These are phyloP conservation scores for Fusarium sp. DNA, from an alignment of 2,329 filamentous ascomycete species.

Conservation along the genomic window DNA sequence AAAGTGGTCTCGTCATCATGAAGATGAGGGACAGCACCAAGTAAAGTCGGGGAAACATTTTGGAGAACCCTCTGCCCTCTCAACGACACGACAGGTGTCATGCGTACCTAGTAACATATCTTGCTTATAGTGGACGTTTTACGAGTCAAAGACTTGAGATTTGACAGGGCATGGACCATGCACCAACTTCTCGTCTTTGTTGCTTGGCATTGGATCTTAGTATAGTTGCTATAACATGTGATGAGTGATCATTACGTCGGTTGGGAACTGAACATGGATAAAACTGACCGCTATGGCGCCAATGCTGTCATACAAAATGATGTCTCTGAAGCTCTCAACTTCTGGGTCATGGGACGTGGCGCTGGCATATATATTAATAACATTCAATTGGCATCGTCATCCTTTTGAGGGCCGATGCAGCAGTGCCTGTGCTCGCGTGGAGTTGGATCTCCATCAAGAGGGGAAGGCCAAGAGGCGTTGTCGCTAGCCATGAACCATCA, in stretches of 20 bases:
- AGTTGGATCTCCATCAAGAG: constrained; percentile 23
- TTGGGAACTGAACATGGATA: neutral
- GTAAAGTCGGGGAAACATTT: constrained; percentile 30
- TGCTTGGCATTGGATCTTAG: constrained; percentile 12
- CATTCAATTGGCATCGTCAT: neutral
- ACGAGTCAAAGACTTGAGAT: constrained; percentile 4
- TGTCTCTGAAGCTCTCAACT: neutral
- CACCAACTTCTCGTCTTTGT: constrained; percentile 14
- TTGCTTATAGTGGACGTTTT: neutral
- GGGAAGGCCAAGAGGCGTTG: constrained; percentile 13
- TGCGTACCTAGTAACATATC: neutral
- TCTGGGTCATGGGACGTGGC: neutral
- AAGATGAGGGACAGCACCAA: constrained; percentile 20
- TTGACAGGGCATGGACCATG: constrained; percentile 18
- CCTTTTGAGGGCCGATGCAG: neutral
- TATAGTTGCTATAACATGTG: constrained; percentile 5
- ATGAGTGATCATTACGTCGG: neutral
- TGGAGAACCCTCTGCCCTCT: constrained; percentile 18
- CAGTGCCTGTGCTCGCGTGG: constrained; percentile 22
- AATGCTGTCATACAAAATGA: constrained; percentile 1
- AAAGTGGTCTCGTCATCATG: constrained; percentile 3
- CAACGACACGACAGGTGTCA: neutral
- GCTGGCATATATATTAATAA: constrained; percentile 4
- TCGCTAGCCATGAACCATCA: constrained; percentile 7
- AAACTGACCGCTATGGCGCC: constrained; percentile 10